These are phyloP conservation scores for Herpomyces periplanetae DNA, from an alignment of 2,329 filamentous ascomycete genomes.

Conservation along the genomic window DNA sequence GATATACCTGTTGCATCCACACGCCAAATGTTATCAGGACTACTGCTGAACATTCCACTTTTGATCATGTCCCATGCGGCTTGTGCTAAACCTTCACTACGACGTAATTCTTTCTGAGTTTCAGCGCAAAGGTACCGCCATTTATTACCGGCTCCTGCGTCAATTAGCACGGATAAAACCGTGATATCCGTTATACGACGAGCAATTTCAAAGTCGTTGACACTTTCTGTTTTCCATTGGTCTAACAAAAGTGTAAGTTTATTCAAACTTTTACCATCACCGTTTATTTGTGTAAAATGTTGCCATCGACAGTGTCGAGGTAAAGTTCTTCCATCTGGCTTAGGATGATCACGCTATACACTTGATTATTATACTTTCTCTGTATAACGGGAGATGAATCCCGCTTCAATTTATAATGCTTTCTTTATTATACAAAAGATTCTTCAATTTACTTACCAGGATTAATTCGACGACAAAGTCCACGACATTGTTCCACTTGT, in stretches of 20 bases:
- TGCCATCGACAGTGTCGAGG: constrained; percentile 59
- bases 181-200: constrained; percentile 38
- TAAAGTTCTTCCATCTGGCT: constrained; percentile 27
- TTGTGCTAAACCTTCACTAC: constrained; percentile 57
- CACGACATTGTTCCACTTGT: constrained; percentile 8
- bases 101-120: constrained; percentile 37
- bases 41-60: constrained; percentile 47
- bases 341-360: constrained; percentile 22
- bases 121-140: constrained; percentile 84
- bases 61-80: constrained; percentile 72
- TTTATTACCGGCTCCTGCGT: constrained; percentile 51
- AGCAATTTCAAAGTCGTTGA: constrained; percentile 32
- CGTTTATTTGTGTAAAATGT: constrained; percentile 50
- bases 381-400: constrained; percentile 6
- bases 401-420: constrained; percentile 13
- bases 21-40: constrained; percentile 39
- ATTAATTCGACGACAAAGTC: constrained; percentile 11
- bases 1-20: constrained; percentile 51
- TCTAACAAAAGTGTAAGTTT: constrained; percentile 27
- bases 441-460: constrained; percentile 6
- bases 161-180: constrained; percentile 37
- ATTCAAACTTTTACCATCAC: constrained; percentile 29
- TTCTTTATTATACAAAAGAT: constrained; percentile 6
- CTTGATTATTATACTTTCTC: constrained; percentile 8
- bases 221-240: constrained; percentile 20